Percentiles rank a stretch among this genome's conserved stretches.
phyloP scores from a whole-genome alignment of 768 basidiomycete species.

The Suillus luteus region DNA sequence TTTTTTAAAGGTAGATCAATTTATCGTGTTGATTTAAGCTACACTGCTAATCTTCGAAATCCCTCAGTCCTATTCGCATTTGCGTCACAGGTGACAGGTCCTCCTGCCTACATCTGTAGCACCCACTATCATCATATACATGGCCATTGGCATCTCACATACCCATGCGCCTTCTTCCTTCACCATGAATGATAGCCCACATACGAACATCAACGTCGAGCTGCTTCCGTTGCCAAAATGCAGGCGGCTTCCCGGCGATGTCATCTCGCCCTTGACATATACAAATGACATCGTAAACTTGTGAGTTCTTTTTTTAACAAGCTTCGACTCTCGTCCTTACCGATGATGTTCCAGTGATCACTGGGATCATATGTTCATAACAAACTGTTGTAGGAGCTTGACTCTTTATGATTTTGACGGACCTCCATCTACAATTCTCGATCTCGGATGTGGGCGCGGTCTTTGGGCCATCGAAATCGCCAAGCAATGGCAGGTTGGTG shows the following conservation, averaged over 20 bases:
- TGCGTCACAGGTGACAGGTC: conserved; percentile 17
- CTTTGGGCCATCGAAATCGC: conserved; percentile 74
- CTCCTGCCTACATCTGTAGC: neutral
- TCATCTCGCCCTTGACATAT: conserved; percentile 59
- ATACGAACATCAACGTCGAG: conserved; percentile 49
- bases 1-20: conserved; percentile 22
- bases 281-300: conserved; percentile 51
- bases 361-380: conserved; percentile 71
- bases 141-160: neutral
- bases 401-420: conserved; percentile 55
- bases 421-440: conserved; percentile 57
- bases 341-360: conserved; percentile 49
- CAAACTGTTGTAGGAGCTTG: conserved; percentile 46
- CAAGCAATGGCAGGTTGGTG: conserved; percentile 61
- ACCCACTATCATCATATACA: conserved; percentile 1
- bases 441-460: conserved; percentile 73
- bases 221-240: conserved; percentile 42
- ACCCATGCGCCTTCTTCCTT: conserved; percentile 25
- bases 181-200: conserved; percentile 25
- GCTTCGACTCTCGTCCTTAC: conserved; percentile 6
- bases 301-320: conserved; percentile 40
- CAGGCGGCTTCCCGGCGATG: conserved; percentile 47
- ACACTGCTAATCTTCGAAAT: conserved; percentile 9
- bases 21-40: conserved; percentile 13
- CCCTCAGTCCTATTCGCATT: conserved; percentile 13